Evolutionary conservation across 805 yeast genomes (phyloP).

Genomic region (Lipomyces japonicus): DNA sequence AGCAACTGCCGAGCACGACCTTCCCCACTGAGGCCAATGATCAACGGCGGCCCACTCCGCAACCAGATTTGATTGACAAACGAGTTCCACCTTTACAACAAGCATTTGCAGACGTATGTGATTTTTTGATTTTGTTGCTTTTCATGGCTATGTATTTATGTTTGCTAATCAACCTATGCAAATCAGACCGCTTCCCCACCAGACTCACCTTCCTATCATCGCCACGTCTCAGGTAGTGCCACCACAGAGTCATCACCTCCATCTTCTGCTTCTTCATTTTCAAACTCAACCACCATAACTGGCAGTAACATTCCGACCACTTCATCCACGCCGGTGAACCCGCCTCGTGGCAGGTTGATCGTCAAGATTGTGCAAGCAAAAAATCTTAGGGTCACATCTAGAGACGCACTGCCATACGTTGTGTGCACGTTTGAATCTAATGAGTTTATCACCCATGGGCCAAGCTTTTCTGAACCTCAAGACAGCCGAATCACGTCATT

Average conservation of each 20-base stretch:
- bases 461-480: conserved; percentile 36
- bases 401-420: conserved; percentile 66
- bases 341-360: conserved; percentile 77
- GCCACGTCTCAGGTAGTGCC: too few relatives aligned
- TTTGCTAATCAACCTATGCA: neutral
- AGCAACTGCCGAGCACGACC: neutral
- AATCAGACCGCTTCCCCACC: conserved; percentile 4
- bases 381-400: conserved; percentile 54
- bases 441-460: conserved; percentile 82
- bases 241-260: neutral
- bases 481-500: conserved; percentile 21
- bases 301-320: neutral
- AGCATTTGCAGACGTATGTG: conserved; percentile 8
- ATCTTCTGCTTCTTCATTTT: conserved; percentile 14
- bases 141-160: too few relatives aligned
- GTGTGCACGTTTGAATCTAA: conserved; percentile 90
- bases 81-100: conserved; percentile 18
- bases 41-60: conserved; percentile 14
- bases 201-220: conserved; percentile 4
- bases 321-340: conserved; percentile 27
- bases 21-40: conserved; percentile 3
- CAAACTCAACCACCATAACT: conserved; percentile 9
- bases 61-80: conserved; percentile 24
- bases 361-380: conserved; percentile 79
- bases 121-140: neutral